A percentile compares a stretch with the other conserved stretches of the same genome.
phyloP scores from a whole-genome alignment of 345 rosid species.

The Luvunga scandens region DNA sequence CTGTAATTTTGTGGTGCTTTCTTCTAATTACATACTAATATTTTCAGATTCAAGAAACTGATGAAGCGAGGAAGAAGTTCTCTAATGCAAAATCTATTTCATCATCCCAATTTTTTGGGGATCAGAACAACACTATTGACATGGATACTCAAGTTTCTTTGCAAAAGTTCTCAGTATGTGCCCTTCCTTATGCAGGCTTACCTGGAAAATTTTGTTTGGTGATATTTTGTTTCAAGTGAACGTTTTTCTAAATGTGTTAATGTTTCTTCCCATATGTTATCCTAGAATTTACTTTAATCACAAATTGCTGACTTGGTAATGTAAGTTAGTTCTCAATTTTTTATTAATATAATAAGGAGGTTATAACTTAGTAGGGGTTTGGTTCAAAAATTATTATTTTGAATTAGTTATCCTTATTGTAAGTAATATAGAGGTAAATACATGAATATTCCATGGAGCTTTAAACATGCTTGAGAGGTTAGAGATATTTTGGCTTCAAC shows the following conservation, averaged over 20 bases:
- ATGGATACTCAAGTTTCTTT: constrained; percentile 74
- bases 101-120: constrained; percentile 89
- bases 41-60: constrained; percentile 77
- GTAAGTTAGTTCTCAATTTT: background rate
- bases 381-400: no score
- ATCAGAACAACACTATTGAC: constrained; percentile 53
- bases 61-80: constrained; percentile 97
- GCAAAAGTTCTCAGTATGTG: constrained; percentile 87
- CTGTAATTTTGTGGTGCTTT: background rate
- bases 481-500: no score
- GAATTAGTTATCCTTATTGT: no score
- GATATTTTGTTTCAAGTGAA: background rate
- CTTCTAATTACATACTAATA: constrained; percentile 12
- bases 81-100: constrained; percentile 95
- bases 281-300: background rate
- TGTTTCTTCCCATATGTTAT: background rate
- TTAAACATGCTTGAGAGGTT: no score
- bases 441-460: no score
- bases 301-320: background rate
- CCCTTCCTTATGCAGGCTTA: constrained; percentile 9
- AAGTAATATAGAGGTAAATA: no score
- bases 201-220: background rate
- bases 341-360: no score
- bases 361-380: no score
- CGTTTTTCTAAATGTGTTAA: background rate